Base-by-base conservation (phyloP, 2,329 filamentous ascomycete genomes). In the Blastomyces gilchristii region DNA sequence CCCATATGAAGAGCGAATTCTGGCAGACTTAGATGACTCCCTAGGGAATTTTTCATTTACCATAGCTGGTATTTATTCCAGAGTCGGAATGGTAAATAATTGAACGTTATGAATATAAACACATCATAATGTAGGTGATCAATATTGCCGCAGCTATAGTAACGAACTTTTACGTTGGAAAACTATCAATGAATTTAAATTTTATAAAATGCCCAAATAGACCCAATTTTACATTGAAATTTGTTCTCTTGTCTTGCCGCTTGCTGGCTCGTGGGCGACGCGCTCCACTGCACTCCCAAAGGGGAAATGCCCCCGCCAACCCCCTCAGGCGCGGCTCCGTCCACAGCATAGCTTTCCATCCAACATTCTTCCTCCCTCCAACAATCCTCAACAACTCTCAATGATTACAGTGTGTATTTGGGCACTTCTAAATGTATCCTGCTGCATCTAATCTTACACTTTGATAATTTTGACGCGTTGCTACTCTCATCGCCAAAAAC, bases 301-400 rank as follows among this genome's bases (percentile, higher is more conserved):
- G n/a, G 41, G 53, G 53, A 57, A 57, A 57, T 57, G 11, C 12
- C n/a, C 54, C 54, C 54, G n/a, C 54, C 34, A 57, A 57, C 37
- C 18, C 37, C 54, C 37, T 41, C 54, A 52, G 28, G 1, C 28
- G 39, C 18, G 18, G 18, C 43, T 45, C 41, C 8, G 8, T 18
- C n/a, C 56, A 58, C 16, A 6, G 11, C 14, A 45, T 8, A 9
- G 45, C 45, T 28, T 5, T 12, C 25, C 16, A 25, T 14, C 18
- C 31, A n/a, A 39, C 53, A 54, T 37, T 37, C 28, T 37, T 18
- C 52, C 34, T n/a, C 25, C 7, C 14, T n/a, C 18, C 11, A 7
- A 31, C 49, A 37, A 34, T 31, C 31, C 53, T 49, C 37, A 6
- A 39, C 34, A 37, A n/a, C 53, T 39, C 28, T 22, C 31, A 39